phyloP scores from a whole-genome alignment of 495 filamentous ascomycete species.

The Neurospora sp. region DNA sequence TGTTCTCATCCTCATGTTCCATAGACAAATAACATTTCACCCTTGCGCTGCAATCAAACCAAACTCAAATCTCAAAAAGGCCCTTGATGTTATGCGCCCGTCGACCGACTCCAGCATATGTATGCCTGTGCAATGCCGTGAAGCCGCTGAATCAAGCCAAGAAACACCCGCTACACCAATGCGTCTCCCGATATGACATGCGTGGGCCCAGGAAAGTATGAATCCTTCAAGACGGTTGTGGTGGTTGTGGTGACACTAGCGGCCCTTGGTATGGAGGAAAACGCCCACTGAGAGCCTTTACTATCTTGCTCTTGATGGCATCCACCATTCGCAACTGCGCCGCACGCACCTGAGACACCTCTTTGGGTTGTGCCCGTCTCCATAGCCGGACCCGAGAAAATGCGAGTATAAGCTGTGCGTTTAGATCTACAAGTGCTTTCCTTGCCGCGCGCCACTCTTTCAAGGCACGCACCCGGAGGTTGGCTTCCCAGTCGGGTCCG shows the following conservation, averaged over 20 bases:
- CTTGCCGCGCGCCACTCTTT: neutral
- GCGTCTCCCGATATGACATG: neutral
- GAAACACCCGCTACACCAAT: neutral
- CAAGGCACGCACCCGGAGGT: neutral
- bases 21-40: neutral
- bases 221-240: neutral
- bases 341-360: neutral
- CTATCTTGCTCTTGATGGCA: neutral
- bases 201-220: neutral
- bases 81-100: neutral
- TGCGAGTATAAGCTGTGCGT: neutral
- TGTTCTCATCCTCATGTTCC: neutral
- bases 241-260: neutral
- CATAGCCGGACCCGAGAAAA: neutral
- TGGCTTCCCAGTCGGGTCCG: neutral
- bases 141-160: neutral
- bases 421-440: neutral
- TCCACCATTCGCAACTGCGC: neutral
- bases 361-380: neutral
- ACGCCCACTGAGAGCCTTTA: neutral
- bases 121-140: neutral
- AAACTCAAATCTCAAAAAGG: neutral
- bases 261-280: neutral
- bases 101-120: neutral
- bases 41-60: neutral